Evolutionary conservation across 805 yeast genomes (phyloP), one percentile per base, ranked within the genome.

Genomic region (Candida ovalis): DNA sequence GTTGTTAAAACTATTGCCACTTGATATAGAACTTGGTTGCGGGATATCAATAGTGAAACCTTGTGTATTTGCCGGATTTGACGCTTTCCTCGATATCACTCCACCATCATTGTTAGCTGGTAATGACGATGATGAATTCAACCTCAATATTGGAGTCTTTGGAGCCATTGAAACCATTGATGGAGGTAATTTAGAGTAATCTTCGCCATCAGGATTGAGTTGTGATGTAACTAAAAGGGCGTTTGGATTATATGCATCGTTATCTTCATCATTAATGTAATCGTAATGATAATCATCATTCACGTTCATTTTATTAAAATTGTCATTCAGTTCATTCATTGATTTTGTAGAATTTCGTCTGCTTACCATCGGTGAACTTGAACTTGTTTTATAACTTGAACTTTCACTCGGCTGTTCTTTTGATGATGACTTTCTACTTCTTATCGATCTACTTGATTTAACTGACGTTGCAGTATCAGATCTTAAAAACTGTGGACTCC

Each of bases 121-220:
- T 24, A 61, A 49, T 33, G 66, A 63, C 22, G 66, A 53, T 5
- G 68, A 54, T 5, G 69, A 62, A 33, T 65, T 62, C 54, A 62
- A 53, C 44, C 67, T 57, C 17, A 66, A 48, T 33, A 66, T 66
- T 7, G 70, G 70, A 2, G 69, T 58, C 48, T 60, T 66, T 0
- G 70, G 69, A 19, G 63, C 61, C 51, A 66, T 50, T 25, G 58
- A 52, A 4, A 60, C 62, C 70, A 66, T 66, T 25, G 69, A 65
- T 12, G 70, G 69, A 5, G 69, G 70, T 27, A 65, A 36, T 37
- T 59, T 59, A 6, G 48, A 32, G 41, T 54, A 45, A 10, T 45
- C 50, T 2, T 51, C 49, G 38, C 53, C 49, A 10, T 46, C 52
- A 5, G 47, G 36, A 30, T 50, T 55, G 6, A 50, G 35, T 21